Percentiles rank a stretch among this genome's conserved stretches.
Conservation (phyloP, 2,329 filamentous ascomycete species). For the Ceratocystis ficicola region DNA sequence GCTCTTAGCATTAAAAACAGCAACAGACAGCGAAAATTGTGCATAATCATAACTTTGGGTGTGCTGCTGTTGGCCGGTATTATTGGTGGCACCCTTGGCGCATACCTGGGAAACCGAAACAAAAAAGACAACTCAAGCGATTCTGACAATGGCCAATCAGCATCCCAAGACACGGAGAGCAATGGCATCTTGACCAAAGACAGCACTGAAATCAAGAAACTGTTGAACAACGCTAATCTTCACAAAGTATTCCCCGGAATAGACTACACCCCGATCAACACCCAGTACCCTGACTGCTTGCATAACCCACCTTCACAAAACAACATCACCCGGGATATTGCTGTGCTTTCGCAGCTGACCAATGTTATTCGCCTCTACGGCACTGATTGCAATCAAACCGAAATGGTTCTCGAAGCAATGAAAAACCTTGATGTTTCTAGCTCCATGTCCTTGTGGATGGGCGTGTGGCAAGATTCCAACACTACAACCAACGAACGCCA, state of each 20-base stretch:
- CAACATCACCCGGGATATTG: constrained; percentile 83
- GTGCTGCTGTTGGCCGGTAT: constrained; percentile 59
- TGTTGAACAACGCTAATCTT: constrained; percentile 68
- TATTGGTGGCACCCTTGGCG: constrained; percentile 61
- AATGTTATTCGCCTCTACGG: constrained; percentile 83
- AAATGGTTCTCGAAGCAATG: constrained; percentile 81
- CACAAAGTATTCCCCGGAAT: constrained; percentile 93
- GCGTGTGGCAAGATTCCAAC: constrained; percentile 84
- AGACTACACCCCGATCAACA: constrained; percentile 86
- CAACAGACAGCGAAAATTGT: constrained; percentile 49
- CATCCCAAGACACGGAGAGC: constrained; percentile 44
- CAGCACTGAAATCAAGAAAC: constrained; percentile 64
- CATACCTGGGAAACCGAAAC: constrained; percentile 49
- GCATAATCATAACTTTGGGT: constrained; percentile 51
- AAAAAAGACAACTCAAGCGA: constrained; percentile 23
- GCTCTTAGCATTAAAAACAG: not conserved
- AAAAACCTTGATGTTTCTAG: constrained; percentile 57
- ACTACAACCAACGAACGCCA: constrained; percentile 73
- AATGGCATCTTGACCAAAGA: constrained; percentile 63
- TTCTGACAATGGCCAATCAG: constrained; percentile 35
- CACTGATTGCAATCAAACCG: constrained; percentile 93
- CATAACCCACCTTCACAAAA: constrained; percentile 73
- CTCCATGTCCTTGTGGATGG: constrained; percentile 78
- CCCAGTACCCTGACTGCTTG: constrained; percentile 78
- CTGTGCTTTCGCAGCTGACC: constrained; percentile 79